Percentiles rank a stretch among this genome's conserved stretches.
Evolutionary conservation across 352 stramenopile species (phyloP).

Genomic region (Phytophthora sojae): DNA sequence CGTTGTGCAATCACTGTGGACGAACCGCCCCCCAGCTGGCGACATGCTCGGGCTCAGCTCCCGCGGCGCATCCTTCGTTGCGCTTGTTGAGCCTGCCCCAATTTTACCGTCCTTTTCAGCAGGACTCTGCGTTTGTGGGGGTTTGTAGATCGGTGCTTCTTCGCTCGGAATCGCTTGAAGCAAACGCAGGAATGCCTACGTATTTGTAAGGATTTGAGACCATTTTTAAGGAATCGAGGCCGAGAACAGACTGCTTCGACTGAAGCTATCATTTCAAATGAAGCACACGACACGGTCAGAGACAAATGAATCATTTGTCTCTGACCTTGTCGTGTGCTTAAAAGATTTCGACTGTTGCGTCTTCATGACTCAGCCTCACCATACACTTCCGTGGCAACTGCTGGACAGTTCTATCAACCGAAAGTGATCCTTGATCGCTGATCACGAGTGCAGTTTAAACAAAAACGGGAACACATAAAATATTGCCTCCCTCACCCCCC

Average conservation of each 20-base stretch:
- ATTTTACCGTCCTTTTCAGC: background rate
- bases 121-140: no score
- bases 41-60: background rate
- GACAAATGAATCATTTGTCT: no score
- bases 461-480: background rate
- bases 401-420: background rate
- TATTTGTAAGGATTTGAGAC: no score
- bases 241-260: no score
- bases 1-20: conserved; percentile 38
- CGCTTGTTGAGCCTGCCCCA: background rate
- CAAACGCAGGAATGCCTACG: background rate
- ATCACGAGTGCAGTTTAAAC: background rate
- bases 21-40: conserved; percentile 13
- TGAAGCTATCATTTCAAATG: no score
- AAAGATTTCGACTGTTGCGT: background rate
- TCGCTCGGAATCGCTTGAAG: background rate
- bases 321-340: background rate
- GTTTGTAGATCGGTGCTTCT: background rate
- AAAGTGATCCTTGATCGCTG: background rate
- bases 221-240: no score
- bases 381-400: background rate
- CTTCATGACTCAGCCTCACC: background rate
- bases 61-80: conserved; percentile 8
- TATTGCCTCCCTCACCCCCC: background rate
- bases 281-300: no score